Evolutionary conservation across 495 filamentous ascomycete genomes (phyloP), one percentile per base, ranked within the genome.

Genomic region (Emericellopsis terricola): DNA sequence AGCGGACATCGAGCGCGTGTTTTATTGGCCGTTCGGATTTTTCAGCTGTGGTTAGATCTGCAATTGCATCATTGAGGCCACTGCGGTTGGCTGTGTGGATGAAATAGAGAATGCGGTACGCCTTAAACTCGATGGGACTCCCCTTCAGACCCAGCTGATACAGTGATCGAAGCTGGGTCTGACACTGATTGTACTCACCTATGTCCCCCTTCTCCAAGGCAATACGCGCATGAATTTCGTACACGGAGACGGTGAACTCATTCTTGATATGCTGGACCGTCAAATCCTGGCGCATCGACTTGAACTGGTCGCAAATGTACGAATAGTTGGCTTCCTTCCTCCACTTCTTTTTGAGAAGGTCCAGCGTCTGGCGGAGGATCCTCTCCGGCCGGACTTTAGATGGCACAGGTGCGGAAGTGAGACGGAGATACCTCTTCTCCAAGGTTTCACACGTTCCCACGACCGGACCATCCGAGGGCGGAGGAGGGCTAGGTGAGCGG

Each of bases 141-240:
- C 91, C 91, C 49, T 80, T 81, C 41, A 93, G 62, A 41, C 80
- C 76, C 57, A 80, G 71, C 52, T 68, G 66, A 54, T 99, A 94
- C 44, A 99, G 64, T 37, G 77, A 81, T 49, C 81, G 78, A 48
- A 99, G 70, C 62, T 96, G 89, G 40, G 89, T 94, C 64, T 96
- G 91, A 56, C 89, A 99, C 71, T 99, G 89, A 66, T 99, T 99
- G 84, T 96, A 99, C 89, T 99, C 89, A 99, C 89, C 87, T 62
- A 94, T 69, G 67, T 99, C 89, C 53, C 79, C 85, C 70, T 91
- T 94, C 65, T 99, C 89, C 51, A 99, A 63, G 40, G 89, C 89
- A 60, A 99, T 96, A 28, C 89, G 76, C 34, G 87, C 91, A 60
- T 99, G 91, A 39, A 86, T 84, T 64, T 99, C 89, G 55, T 99